Base-by-base conservation (phyloP, 2,329 filamentous ascomycete genomes). In the Phialophora expanda region DNA sequence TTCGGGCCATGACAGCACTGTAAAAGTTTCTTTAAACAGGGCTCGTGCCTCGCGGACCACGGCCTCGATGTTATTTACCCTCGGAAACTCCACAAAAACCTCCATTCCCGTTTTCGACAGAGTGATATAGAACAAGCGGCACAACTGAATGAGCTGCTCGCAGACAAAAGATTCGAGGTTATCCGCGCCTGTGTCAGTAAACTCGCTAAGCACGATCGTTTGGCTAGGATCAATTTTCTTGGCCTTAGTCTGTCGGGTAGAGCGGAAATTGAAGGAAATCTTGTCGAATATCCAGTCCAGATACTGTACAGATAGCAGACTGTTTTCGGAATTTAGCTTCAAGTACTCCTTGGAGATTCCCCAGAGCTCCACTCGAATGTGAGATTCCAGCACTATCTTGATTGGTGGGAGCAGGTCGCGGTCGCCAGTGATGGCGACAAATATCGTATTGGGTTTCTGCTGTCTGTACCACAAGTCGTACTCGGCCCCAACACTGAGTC, bases 11-110 rank as follows among this genome's bases (percentile, higher is more conserved):
- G 48, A 24, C 48, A 51, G 48, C 20, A 51, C 48, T 4, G 48
- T 51, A 22, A 51, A 51, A 22, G 3, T 11, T 14, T 26, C 9
- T 22, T 51, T 51, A 28, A 26, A 51, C 48, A 51, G 48, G 22
- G 26, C 22, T 26, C 48, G 48, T 51, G 48, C 48, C 22, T 26
- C 14, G 48, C 9, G 11, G 24, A 51, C 9, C 22, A 51, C 9
- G 26, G 48, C 48, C 48, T 51, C 48, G 14, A 51, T 51, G 48
- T 51, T 51, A 22, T 51, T 51, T 24, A 51, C 48, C 48, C 26
- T 51, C 22, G 48, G 48, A 51, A 51, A 51, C 20, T 51, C 48
- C 48, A 51, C 48, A 51, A 51, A 26, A 17, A 51, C 14, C 48
- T 51, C 48, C 24, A 22, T 26, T 8, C 12, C 48, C 8, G 48